These are phyloP conservation scores for Fraxinus excelsior DNA, from an alignment of 257 asterid genomes.

Conservation along the genomic window DNA sequence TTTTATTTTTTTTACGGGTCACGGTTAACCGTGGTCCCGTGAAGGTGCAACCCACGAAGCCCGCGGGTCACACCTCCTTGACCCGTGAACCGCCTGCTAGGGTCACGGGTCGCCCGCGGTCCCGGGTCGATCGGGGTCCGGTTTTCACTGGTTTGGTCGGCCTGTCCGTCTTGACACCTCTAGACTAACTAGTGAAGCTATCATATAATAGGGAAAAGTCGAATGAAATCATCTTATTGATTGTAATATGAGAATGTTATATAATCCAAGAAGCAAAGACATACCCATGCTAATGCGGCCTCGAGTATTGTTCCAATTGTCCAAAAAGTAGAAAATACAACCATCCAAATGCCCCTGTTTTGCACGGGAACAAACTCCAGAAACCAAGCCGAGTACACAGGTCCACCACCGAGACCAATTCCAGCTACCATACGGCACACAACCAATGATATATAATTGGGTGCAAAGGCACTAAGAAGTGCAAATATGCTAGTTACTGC, in stretches of 20 bases:
- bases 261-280: slow-evolving; percentile 13
- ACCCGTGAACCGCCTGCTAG: too few relatives aligned
- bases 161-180: too few relatives aligned
- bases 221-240: neutral
- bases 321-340: slow-evolving; percentile 66
- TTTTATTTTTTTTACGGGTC: too few relatives aligned
- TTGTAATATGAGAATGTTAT: neutral
- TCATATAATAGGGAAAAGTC: neutral
- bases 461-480: slow-evolving; percentile 61
- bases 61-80: too few relatives aligned
- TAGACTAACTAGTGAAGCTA: neutral
- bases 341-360: slow-evolving; percentile 82
- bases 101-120: too few relatives aligned
- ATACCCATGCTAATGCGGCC: slow-evolving; percentile 82
- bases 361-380: slow-evolving; percentile 77
- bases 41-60: too few relatives aligned
- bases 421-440: slow-evolving; percentile 66
- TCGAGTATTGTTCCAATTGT: slow-evolving; percentile 75
- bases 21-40: too few relatives aligned
- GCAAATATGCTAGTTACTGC: slow-evolving; percentile 57
- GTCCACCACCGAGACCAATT: slow-evolving; percentile 81
- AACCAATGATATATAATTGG: slow-evolving; percentile 56
- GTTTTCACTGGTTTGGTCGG: too few relatives aligned
- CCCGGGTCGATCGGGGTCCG: too few relatives aligned
- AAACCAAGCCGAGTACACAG: slow-evolving; percentile 82